phyloP scores from a whole-genome alignment of 352 stramenopile species.

The Phytophthora sojae region DNA sequence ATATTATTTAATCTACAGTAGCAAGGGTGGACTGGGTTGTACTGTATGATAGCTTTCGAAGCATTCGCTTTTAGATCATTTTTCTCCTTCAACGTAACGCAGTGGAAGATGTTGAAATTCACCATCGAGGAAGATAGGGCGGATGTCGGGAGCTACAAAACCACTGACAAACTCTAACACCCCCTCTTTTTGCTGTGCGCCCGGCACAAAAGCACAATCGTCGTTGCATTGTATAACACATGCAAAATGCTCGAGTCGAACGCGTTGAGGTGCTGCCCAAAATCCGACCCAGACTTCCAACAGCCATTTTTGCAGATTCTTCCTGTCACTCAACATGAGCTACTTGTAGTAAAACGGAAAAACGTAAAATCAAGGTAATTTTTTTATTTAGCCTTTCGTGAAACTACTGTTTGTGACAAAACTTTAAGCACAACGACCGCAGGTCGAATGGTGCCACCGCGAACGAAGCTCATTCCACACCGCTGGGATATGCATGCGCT shows the following conservation, averaged over 20 bases:
- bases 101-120: not conserved
- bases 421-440: not conserved
- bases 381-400: not conserved
- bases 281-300: no score
- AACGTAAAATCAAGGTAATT: no score
- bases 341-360: no score
- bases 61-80: not conserved
- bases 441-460: conserved; percentile 1
- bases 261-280: no score
- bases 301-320: no score
- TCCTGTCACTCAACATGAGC: no score
- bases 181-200: not conserved
- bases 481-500: conserved; percentile 72
- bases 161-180: not conserved
- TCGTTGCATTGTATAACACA: no score
- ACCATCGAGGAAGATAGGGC: conserved; percentile 5
- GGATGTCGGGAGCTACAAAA: not conserved
- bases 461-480: conserved; percentile 46
- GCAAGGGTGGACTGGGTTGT: not conserved
- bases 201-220: not conserved
- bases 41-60: not conserved
- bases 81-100: not conserved
- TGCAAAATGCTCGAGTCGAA: no score
- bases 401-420: not conserved
- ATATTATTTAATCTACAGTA: not conserved